Conservation (phyloP, 2,329 filamentous ascomycete species). For the Calonectria multiphialidica region DNA sequence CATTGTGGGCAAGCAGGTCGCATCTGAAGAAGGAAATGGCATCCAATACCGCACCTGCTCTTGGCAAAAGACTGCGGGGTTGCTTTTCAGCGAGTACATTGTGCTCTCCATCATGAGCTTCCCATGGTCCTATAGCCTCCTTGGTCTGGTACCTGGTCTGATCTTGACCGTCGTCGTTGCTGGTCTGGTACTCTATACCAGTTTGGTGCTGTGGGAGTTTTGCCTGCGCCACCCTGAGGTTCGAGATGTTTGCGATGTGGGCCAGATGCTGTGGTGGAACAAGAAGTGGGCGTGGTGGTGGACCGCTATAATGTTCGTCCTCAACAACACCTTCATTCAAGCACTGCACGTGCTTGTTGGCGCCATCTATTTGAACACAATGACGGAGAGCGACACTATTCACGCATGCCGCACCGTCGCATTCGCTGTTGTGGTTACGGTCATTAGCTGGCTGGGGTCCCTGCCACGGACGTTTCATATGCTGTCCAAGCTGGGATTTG, state of each 20-base stretch:
- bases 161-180: constrained; percentile 87
- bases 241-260: constrained; percentile 93
- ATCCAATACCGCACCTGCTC: constrained; percentile 95
- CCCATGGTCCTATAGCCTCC: constrained; percentile 89
- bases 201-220: constrained; percentile 77
- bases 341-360: constrained; percentile 83
- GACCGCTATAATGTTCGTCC: constrained; percentile 86
- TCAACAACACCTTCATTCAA: constrained; percentile 95
- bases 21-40: constrained; percentile 79
- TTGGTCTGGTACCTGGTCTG: constrained; percentile 86
- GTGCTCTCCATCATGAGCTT: constrained; percentile 95
- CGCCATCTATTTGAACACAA: constrained; percentile 90
- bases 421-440: constrained; percentile 77
- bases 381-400: constrained; percentile 75
- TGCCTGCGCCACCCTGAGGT: constrained; percentile 92
- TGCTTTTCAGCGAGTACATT: constrained; percentile 96
- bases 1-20: constrained; percentile 75
- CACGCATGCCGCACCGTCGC: constrained; percentile 81
- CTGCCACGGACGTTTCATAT: constrained; percentile 88
- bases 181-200: constrained; percentile 83
- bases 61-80: constrained; percentile 93
- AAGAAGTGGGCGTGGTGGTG: constrained; percentile 78
- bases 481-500: constrained; percentile 83
- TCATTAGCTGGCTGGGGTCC: constrained; percentile 81
- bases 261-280: constrained; percentile 94